Base-by-base conservation (phyloP, 2,329 filamentous ascomycete genomes). In the Allantophomopsis cytisporea region DNA sequence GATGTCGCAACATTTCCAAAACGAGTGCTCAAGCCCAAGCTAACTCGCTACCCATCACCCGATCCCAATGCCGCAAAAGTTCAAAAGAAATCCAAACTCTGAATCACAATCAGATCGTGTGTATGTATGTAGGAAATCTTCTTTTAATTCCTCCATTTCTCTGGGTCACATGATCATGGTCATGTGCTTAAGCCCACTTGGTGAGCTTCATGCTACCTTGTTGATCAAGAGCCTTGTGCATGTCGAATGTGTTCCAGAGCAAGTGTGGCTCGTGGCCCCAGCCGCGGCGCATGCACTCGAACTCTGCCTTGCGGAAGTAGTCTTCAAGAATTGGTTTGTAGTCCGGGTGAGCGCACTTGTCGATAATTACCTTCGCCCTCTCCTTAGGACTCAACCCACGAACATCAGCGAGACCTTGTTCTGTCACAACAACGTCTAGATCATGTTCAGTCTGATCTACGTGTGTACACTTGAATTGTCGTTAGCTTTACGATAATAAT, bases 391-490 rank as follows among this genome's bases (percentile, higher is more conserved):
- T 78, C 48, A 94, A 66, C 38, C 86, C 86, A 33, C 85, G 75
- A 2, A 94, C 86, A 54, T 94, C 86, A 20, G 86, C 87, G 17
- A 93, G 73, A 42, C 87, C 86, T 57, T 71, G 62, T 60, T 73
- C 68, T 16, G 72, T 76, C n/a, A 94, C 86, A 35, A 94, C 63
- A n/a, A 94, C 78, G 51, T 94, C 86, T 31, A 94, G 71, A 57
- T 94, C 87, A 60, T 93, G 86, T 65, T 94, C 87, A 0, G 87
- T 94, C 70, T 93, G 86, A 61, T 94, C 86, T 48, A 93, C 69
- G 62, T 94, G 87, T 4, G 85, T 93, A 63, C 80, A 4, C 23
- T 28, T 10, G 7, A 28, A 6, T 6, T 28, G 7, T 10, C 7
- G 11, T 28, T 28, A 28, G 23, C 23, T 28, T 20, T 28, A 28